These are phyloP conservation scores for Saururus chinensis DNA, from an alignment of 164 flowering plant genomes.

Conservation along the genomic window DNA sequence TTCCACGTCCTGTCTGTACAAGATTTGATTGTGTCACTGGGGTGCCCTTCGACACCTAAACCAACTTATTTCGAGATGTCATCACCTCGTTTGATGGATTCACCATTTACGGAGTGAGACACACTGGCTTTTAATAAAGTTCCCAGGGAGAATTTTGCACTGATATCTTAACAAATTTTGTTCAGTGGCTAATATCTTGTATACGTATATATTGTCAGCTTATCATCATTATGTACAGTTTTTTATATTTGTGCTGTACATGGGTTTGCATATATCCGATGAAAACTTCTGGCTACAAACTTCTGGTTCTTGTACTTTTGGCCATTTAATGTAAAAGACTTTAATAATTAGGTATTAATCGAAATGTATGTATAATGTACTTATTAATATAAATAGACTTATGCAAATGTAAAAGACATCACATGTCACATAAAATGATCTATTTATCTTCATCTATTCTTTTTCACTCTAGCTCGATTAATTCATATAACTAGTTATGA, in stretches of 20 bases:
- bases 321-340: no score
- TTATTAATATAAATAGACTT: no score
- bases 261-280: no score
- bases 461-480: no score
- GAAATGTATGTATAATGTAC: no score
- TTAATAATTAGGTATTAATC: no score
- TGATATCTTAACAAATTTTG: not conserved
- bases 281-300: no score
- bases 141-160: not conserved
- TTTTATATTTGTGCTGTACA: not conserved
- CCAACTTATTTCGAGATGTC: constrained; percentile 64
- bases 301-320: no score
- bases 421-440: no score
- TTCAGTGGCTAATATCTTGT: not conserved
- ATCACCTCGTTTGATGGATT: constrained; percentile 9
- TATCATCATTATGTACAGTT: not conserved
- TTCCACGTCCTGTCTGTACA: constrained; percentile 45
- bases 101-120: not conserved
- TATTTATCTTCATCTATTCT: no score
- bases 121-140: not conserved
- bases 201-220: not conserved
- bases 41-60: constrained; percentile 63
- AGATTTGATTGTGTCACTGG: constrained; percentile 47
- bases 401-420: no score
- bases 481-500: no score